phyloP scores from a whole-genome alignment of 2,329 filamentous ascomycete genomes.

The Fusarium acutatum region DNA sequence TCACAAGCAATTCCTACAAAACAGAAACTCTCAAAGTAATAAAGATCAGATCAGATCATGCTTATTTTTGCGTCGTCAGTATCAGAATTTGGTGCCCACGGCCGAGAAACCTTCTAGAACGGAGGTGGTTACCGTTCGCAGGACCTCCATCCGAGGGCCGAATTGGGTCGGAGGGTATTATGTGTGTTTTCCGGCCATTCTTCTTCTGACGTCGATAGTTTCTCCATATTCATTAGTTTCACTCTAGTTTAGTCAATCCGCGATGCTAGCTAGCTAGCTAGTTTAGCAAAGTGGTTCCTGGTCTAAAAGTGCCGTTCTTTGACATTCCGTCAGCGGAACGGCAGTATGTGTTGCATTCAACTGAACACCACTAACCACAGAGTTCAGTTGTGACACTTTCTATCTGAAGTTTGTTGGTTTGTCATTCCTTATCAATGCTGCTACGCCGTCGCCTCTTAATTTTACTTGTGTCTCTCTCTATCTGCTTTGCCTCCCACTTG shows the following conservation, averaged over 20 bases:
- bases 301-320: constrained; percentile 25
- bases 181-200: constrained; percentile 19
- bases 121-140: constrained; percentile 27
- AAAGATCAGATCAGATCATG: constrained; percentile 1
- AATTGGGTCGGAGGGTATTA: constrained; percentile 22
- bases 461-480: background rate
- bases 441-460: background rate
- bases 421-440: background rate
- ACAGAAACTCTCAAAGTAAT: background rate
- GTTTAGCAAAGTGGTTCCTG: constrained; percentile 20
- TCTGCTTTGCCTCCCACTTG: background rate
- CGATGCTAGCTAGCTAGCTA: background rate
- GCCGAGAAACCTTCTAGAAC: constrained; percentile 29
- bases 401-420: background rate
- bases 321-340: constrained; percentile 15
- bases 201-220: constrained; percentile 8
- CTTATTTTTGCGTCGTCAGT: background rate
- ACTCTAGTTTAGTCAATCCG: background rate
- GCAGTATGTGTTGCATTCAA: constrained; percentile 9
- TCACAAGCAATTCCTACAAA: background rate
- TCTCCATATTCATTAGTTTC: background rate
- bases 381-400: background rate
- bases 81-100: background rate
- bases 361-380: constrained; percentile 6
- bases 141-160: background rate